Conservation (phyloP, 2,329 filamentous ascomycete genomes). For the Nectriaceae sp. region DNA sequence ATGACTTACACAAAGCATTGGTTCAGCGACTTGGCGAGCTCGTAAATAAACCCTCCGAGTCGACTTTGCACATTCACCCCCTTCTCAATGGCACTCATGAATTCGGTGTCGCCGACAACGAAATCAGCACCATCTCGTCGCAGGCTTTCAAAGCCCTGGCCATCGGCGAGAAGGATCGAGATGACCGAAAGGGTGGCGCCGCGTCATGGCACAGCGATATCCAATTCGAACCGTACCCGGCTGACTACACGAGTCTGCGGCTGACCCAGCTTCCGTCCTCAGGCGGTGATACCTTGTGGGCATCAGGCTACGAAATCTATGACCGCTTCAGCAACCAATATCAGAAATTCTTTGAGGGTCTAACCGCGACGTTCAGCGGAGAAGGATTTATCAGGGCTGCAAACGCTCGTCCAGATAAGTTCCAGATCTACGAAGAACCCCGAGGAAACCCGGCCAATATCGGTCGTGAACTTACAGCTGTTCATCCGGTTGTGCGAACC, state of each 20-base stretch:
- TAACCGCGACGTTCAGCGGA: slow-evolving; percentile 57
- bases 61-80: slow-evolving; percentile 62
- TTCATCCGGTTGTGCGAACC: slow-evolving; percentile 57
- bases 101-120: slow-evolving; percentile 62
- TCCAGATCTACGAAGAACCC: slow-evolving; percentile 45
- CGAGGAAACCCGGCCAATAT: slow-evolving; percentile 54
- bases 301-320: slow-evolving; percentile 67
- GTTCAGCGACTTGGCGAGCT: slow-evolving; percentile 61
- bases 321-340: slow-evolving; percentile 61
- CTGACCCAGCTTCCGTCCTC: slow-evolving; percentile 55
- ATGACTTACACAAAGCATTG: slow-evolving; percentile 67
- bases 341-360: slow-evolving; percentile 57
- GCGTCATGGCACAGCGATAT: slow-evolving; percentile 64
- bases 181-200: slow-evolving; percentile 13
- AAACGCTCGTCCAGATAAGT: slow-evolving; percentile 41
- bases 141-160: slow-evolving; percentile 54
- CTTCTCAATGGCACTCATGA: slow-evolving; percentile 55
- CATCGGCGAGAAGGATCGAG: slow-evolving; percentile 35
- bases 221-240: slow-evolving; percentile 63
- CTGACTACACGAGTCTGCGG: slow-evolving; percentile 62
- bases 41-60: slow-evolving; percentile 56
- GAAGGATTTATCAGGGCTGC: slow-evolving; percentile 53
- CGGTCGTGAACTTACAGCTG: slow-evolving; percentile 48
- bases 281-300: slow-evolving; percentile 66
- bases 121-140: slow-evolving; percentile 61